A percentile compares a stretch with the other conserved stretches of the same genome.
phyloP scores from a whole-genome alignment of 192 early-diverging fungal species.

The Nowakowskiella sp. region DNA sequence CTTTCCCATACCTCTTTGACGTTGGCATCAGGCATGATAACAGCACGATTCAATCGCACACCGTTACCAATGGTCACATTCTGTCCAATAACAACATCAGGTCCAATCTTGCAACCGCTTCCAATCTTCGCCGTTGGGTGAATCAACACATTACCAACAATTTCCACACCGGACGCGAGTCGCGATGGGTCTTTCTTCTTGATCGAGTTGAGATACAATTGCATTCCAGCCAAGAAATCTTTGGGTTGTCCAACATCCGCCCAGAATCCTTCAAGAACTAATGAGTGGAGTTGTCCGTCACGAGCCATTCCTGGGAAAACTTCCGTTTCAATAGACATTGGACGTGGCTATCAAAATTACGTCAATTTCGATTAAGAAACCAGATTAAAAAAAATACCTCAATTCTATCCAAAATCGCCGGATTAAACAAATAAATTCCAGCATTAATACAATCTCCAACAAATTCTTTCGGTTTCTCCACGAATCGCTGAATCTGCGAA shows the following conservation, averaged over 20 bases:
- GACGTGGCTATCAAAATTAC: constrained; percentile 53
- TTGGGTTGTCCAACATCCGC: constrained; percentile 99
- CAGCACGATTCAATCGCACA: constrained; percentile 81
- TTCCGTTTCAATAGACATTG: constrained; percentile 87
- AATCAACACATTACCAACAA: constrained; percentile 78
- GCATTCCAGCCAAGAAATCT: constrained; percentile 93
- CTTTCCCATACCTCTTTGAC: constrained; percentile 56
- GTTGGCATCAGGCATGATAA: constrained; percentile 72
- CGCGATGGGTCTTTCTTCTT: constrained; percentile 62
- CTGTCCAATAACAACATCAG: constrained; percentile 94
- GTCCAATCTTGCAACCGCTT: constrained; percentile 91
- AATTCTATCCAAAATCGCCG: constrained; percentile 83
- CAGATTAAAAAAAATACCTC: no score
- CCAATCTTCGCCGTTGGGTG: constrained; percentile 91
- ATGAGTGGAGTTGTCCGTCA: constrained; percentile 70
- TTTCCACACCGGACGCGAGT: constrained; percentile 43
- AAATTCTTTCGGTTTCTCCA: constrained; percentile 93
- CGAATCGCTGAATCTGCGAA: constrained; percentile 81
- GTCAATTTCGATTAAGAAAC: no score
- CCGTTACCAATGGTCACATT: constrained; percentile 84
- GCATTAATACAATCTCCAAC: constrained; percentile 98
- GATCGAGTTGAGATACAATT: constrained; percentile 81
- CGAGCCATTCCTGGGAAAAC: constrained; percentile 76
- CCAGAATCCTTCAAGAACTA: constrained; percentile 85
- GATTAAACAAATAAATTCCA: constrained; percentile 98